Conservation (phyloP, 345 rosid genomes). For the Brassica nigra region DNA sequence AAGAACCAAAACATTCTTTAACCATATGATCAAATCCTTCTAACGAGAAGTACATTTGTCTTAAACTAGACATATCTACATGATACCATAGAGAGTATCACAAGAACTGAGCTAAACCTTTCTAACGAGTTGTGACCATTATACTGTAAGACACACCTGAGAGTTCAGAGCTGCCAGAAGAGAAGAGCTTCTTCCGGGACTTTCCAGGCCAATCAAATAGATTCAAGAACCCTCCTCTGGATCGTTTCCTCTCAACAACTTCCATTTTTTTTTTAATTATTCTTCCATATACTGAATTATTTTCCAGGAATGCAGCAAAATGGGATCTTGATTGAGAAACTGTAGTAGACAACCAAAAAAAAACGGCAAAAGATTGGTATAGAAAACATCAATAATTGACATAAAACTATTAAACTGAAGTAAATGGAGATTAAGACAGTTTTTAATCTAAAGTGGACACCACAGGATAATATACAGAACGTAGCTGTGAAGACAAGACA, state of each 20-base stretch:
- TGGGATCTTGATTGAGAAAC: not conserved
- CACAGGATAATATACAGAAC: conserved; percentile 3
- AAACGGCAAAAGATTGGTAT: not conserved
- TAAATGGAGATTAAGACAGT: not conserved
- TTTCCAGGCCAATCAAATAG: conserved; percentile 4
- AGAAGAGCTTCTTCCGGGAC: conserved; percentile 1
- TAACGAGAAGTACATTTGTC: not conserved
- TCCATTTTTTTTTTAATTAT: not conserved
- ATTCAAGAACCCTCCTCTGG: not conserved
- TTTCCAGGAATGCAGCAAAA: not conserved
- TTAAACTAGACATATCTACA: not conserved
- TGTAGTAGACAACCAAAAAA: not conserved
- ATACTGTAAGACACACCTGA: not conserved
- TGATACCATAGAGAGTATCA: not conserved
- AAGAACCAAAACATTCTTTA: not conserved
- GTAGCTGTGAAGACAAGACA: not conserved
- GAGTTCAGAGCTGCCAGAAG: not conserved
- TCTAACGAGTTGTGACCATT: not conserved
- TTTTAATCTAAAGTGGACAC: not conserved
- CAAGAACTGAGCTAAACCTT: not conserved
- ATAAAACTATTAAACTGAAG: not conserved
- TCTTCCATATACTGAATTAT: not conserved
- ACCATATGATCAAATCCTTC: not conserved
- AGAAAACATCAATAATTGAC: not conserved
- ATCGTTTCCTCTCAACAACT: conserved; percentile 2